Base-by-base conservation (phyloP, 106 monocot genomes). In the Dactylorhiza incarnata region DNA sequence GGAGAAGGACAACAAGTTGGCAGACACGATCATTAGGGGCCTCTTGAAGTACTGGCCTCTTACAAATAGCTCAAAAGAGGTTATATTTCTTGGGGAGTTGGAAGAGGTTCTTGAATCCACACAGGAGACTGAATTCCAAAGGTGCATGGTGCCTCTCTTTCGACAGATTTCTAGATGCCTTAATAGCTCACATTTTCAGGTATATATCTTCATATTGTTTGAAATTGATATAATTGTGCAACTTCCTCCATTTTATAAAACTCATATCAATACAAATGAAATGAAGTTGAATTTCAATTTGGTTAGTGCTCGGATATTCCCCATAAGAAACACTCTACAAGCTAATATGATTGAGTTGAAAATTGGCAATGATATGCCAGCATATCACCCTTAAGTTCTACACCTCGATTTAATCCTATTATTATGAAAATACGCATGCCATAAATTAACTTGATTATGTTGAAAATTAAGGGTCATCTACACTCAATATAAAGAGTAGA, bases 1-100 rank as follows among this genome's bases (percentile, higher is more conserved):
- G n/a, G 88, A 88, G 75, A 88, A 88, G 68, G 88, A 88, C 75
- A 85, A 85, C 37, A 88, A 88, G 75, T 85, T 89, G 50, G 88
- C 88, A 9, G 88, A 89, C 56, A 89, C 81, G 62, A 85, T 89
- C 23, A 89, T 89, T 66, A 80, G 88, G 58, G 88, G 88, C 3
- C 76, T 89, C 78, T 63, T 89, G 61, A 89, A 89, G 74, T 89
- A 85, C 45, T 89, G 88, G 88, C 88, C 88, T 0, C 47, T 89
- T n/a, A 89, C 85, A 20, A 85, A 88, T 69, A 85, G 88, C 78
- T 88, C 78, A 19, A 80, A 80, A 61, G 79, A 80, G 74, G 79
- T 80, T 25, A 80, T 80, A 73, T 80, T 80, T 22, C 62, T 88
- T 20, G 85, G 85, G 61, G 88, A 88, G 78, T 75, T 88, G 20